phyloP scores from a whole-genome alignment of 2,329 filamentous ascomycete species.

The Didymella pinodella region DNA sequence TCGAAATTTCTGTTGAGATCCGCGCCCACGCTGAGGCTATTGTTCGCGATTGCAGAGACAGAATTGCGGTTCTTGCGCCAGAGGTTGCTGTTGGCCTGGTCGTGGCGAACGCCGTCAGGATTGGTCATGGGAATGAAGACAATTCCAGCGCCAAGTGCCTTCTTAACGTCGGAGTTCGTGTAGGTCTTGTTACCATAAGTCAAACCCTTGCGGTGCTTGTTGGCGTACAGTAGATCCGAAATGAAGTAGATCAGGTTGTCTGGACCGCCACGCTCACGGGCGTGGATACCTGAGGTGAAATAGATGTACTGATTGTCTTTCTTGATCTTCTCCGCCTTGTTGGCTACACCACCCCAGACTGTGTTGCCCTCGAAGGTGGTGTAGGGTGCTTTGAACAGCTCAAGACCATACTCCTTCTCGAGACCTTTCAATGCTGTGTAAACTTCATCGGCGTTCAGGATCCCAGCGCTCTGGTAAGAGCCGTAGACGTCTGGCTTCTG shows the following conservation, averaged over 20 bases:
- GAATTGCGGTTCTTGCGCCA: constrained; percentile 54
- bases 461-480: constrained; percentile 46
- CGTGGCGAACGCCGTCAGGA: constrained; percentile 43
- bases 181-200: constrained; percentile 62
- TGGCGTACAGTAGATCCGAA: constrained; percentile 63
- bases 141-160: constrained; percentile 61
- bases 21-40: constrained; percentile 34
- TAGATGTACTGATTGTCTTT: constrained; percentile 59
- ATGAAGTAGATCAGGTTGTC: constrained; percentile 67
- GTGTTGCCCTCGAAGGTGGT: constrained; percentile 54
- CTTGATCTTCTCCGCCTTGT: constrained; percentile 55
- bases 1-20: constrained; percentile 56
- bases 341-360: constrained; percentile 52
- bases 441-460: constrained; percentile 58
- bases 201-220: constrained; percentile 59
- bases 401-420: constrained; percentile 54
- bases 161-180: constrained; percentile 61
- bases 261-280: constrained; percentile 65
- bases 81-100: constrained; percentile 41
- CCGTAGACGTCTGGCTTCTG: constrained; percentile 42
- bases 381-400: constrained; percentile 54
- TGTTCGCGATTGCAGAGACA: constrained; percentile 31
- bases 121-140: constrained; percentile 56
- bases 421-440: constrained; percentile 56
- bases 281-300: constrained; percentile 64